These are phyloP conservation scores for Neurospora pannonica DNA, from an alignment of 495 filamentous ascomycete species.

Conservation along the genomic window DNA sequence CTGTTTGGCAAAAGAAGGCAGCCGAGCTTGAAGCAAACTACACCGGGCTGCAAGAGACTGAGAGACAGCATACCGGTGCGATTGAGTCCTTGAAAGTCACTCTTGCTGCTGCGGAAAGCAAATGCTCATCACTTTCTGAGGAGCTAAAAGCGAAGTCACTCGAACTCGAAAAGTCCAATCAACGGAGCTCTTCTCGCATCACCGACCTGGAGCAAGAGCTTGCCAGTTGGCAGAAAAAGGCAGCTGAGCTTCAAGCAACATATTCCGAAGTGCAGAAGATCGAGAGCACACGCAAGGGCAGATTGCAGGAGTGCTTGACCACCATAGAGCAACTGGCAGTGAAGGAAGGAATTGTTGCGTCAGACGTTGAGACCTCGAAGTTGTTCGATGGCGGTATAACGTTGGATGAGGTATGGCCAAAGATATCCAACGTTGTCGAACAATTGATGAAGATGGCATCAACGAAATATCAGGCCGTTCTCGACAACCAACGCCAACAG, in stretches of 20 bases:
- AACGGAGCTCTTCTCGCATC: neutral
- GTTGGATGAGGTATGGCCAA: neutral
- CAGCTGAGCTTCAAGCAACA: neutral
- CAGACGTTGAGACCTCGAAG: neutral
- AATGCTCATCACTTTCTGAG: neutral
- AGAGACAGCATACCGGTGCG: neutral
- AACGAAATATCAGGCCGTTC: neutral
- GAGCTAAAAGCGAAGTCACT: neutral
- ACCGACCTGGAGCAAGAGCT: neutral
- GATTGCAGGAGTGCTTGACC: neutral
- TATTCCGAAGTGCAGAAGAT: neutral
- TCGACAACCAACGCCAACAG: neutral
- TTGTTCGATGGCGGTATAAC: neutral
- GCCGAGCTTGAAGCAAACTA: neutral
- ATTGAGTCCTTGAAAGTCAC: neutral
- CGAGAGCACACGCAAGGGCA: neutral
- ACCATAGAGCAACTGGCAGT: neutral
- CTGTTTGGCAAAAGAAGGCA: neutral
- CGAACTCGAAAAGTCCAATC: neutral
- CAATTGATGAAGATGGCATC: neutral
- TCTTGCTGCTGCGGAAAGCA: neutral
- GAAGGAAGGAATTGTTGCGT: neutral
- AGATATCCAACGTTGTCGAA: neutral
- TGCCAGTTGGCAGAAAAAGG: neutral
- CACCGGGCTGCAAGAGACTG: neutral